These are phyloP conservation scores for Tuber borchii DNA, from an alignment of 495 filamentous ascomycete genomes.

Conservation along the genomic window DNA sequence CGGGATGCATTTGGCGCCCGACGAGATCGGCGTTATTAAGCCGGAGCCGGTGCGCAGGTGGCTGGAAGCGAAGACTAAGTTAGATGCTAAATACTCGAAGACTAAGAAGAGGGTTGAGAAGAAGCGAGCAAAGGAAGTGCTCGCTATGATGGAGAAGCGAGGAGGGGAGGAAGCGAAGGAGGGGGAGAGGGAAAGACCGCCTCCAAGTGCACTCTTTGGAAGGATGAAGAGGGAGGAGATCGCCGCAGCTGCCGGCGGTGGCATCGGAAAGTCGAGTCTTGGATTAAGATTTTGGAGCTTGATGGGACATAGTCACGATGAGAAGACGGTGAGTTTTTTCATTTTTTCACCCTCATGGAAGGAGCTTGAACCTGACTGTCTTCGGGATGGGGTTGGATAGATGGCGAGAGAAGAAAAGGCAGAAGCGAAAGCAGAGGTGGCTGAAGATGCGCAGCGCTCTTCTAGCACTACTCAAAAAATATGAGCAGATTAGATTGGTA, in stretches of 20 bases:
- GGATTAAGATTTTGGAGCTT: conserved; percentile 75
- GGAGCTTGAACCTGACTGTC: background rate
- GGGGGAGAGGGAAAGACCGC: conserved; percentile 64
- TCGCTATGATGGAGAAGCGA: conserved; percentile 61
- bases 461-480: background rate
- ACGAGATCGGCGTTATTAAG: conserved; percentile 71
- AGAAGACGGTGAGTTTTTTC: conserved; percentile 52
- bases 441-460: background rate
- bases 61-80: conserved; percentile 62
- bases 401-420: conserved; percentile 23
- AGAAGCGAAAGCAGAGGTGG: background rate
- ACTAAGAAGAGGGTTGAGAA: conserved; percentile 63
- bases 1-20: conserved; percentile 55
- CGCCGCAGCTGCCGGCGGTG: background rate
- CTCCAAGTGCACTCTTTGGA: conserved; percentile 74
- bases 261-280: conserved; percentile 54
- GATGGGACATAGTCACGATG: conserved; percentile 83
- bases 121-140: conserved; percentile 58
- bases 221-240: conserved; percentile 51
- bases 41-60: conserved; percentile 73
- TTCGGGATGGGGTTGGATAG: conserved; percentile 3
- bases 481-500: background rate
- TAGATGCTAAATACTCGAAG: conserved; percentile 62
- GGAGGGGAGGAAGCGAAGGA: conserved; percentile 58
- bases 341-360: background rate